These are phyloP conservation scores for Metschnikowia peoriensis DNA, from an alignment of 805 yeast species.

Conservation along the genomic window DNA sequence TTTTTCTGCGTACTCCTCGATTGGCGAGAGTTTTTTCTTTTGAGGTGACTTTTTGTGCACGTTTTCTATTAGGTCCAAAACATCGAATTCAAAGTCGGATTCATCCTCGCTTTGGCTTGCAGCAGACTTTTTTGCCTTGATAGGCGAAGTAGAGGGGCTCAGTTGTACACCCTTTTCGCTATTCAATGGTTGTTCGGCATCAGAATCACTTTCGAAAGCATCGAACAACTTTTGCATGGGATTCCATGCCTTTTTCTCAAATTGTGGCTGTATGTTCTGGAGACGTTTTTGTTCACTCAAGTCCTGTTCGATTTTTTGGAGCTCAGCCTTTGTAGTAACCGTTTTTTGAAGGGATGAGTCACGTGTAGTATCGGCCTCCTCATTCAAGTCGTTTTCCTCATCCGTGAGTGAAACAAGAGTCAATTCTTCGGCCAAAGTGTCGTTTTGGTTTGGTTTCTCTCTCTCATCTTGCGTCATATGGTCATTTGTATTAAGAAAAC, in stretches of 20 bases:
- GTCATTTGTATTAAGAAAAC: conserved; percentile 1
- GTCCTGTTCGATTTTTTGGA: conserved; percentile 32
- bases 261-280: conserved; percentile 30
- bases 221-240: conserved; percentile 31
- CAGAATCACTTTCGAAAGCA: conserved; percentile 34
- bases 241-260: conserved; percentile 24
- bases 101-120: neutral
- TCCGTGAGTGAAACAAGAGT: conserved; percentile 34
- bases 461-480: neutral
- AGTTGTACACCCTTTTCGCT: conserved; percentile 17
- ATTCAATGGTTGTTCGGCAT: conserved; percentile 9
- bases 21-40: conserved; percentile 23
- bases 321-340: conserved; percentile 24
- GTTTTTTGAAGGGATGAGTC: conserved; percentile 21
- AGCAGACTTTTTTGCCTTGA: conserved; percentile 8
- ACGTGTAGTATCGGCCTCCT: conserved; percentile 20
- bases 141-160: conserved; percentile 36
- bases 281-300: conserved; percentile 35
- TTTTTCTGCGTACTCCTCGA: conserved; percentile 35
- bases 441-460: conserved; percentile 12
- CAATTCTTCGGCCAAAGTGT: conserved; percentile 32
- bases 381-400: conserved; percentile 37
- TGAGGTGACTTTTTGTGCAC: conserved; percentile 1
- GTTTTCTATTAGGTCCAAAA: conserved; percentile 12
- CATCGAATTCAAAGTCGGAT: conserved; percentile 4